These are phyloP conservation scores for Fomitopsis betulina DNA, from an alignment of 1,284 basidiomycete genomes.

Conservation along the genomic window DNA sequence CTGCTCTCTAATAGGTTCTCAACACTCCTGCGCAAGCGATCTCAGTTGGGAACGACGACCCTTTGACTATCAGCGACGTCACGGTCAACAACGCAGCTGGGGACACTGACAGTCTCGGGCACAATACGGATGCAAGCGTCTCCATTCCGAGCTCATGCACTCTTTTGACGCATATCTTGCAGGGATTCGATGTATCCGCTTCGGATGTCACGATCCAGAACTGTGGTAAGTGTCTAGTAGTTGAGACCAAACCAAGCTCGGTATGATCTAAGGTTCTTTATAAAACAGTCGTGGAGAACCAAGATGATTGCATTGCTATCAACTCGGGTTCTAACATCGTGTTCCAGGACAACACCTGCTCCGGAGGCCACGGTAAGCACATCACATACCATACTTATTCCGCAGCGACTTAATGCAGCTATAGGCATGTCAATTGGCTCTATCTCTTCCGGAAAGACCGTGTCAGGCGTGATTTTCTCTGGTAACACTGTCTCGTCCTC, in stretches of 20 bases:
- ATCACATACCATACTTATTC: too few relatives aligned
- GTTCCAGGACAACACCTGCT: conserved; percentile 50
- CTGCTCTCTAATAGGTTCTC: too few relatives aligned
- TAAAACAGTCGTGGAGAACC: conserved; percentile 15
- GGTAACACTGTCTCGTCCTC: conserved; percentile 38
- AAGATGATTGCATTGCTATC: conserved; percentile 64
- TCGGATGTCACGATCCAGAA: conserved; percentile 1
- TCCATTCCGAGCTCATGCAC: not conserved
- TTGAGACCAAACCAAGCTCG: not conserved
- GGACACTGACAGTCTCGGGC: conserved; percentile 1
- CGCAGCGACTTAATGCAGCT: too few relatives aligned
- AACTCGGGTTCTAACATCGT: conserved; percentile 52
- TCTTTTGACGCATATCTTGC: not conserved
- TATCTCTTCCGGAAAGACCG: conserved; percentile 39
- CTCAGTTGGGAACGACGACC: not conserved
- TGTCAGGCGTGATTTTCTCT: conserved; percentile 42
- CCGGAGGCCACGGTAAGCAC: conserved; percentile 45
- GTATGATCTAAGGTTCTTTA: not conserved
- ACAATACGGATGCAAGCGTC: conserved; percentile 1
- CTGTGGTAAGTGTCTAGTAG: not conserved
- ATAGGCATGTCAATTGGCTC: conserved; percentile 36
- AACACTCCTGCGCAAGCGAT: conserved; percentile 2
- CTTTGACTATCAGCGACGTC: not conserved
- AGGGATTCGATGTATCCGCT: conserved; percentile 3
- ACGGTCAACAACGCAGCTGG: conserved; percentile 1